A percentile compares a stretch with the other conserved stretches of the same genome.
phyloP scores from a whole-genome alignment of 331 rosid genomes.

The Malus hybrid region DNA sequence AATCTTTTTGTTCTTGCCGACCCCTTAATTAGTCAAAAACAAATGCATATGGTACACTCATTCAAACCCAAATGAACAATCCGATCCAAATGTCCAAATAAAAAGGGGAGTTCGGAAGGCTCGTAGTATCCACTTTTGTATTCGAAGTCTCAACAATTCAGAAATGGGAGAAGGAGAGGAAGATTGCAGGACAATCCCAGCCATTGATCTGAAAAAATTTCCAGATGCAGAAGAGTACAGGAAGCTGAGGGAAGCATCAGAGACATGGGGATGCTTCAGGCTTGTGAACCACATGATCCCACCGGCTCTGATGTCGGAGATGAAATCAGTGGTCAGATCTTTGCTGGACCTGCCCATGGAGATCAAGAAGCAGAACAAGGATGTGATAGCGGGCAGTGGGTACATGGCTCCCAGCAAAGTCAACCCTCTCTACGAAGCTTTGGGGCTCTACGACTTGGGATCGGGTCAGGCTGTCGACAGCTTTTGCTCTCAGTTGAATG shows the following conservation, averaged over 20 bases:
- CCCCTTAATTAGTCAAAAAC: neutral
- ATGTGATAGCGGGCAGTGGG: too few relatives aligned
- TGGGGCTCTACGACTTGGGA: constrained; percentile 50
- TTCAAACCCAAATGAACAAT: neutral
- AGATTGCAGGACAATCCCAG: constrained; percentile 14
- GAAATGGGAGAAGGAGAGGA: neutral
- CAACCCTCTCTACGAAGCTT: constrained; percentile 30
- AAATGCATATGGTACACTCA: neutral
- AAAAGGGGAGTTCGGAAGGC: too few relatives aligned
- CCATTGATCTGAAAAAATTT: constrained; percentile 34
- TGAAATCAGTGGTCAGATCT: too few relatives aligned
- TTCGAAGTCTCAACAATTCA: neutral
- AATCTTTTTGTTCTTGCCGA: neutral
- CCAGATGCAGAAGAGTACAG: constrained; percentile 16
- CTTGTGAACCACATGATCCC: constrained; percentile 32
- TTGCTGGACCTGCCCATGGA: too few relatives aligned
- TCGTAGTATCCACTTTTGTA: too few relatives aligned
- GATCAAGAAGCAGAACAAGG: too few relatives aligned
- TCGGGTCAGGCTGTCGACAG: constrained; percentile 21
- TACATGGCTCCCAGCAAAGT: too few relatives aligned
- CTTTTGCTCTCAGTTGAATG: constrained; percentile 46
- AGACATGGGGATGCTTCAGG: constrained; percentile 60
- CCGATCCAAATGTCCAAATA: too few relatives aligned
- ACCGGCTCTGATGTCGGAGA: too few relatives aligned
- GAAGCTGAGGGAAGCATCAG: constrained; percentile 55